Evolutionary conservation across 2,329 filamentous ascomycete genomes (phyloP), one percentile per base, ranked within the genome.

Genomic region (Metarhizium sp.): DNA sequence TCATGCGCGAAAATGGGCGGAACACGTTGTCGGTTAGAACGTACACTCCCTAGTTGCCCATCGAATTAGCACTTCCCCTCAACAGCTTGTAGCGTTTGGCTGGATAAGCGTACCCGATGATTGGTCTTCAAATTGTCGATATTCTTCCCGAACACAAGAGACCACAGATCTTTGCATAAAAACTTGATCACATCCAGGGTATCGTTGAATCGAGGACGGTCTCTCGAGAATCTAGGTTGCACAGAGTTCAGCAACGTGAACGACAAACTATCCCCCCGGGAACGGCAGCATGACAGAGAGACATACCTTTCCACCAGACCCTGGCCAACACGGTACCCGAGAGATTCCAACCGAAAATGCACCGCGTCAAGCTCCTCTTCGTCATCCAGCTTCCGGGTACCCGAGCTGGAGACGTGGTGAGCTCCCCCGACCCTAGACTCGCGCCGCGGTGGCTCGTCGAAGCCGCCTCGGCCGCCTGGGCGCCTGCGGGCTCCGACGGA

Each of bases 41-140:
- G 71, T 96, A 99, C 62, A 97, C 91, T 52, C 94, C 94, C 85
- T 90, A 57, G 18, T 52, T 51, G 20, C 20, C 51, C 32, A 51
- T 59, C 32, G 34, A 59, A 60, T 47, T 46, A 47, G 32, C 11
- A n/a, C 47, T 48, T 30, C 7, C 11, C 14, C 25, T 11, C 20
- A 6, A 45, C 45, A 30, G 30, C 13, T 29, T 30, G 6, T 30
- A 29, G 11, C 14, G 18, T 14, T 25, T 25, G 25, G 25, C 25
- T 14, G 34, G 36, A 25, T 47, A 16, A 29, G 63, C 78, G 18
- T 75, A 90, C 87, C 64, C 94, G 79, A 69, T 99, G 94, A 68
- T 99, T 99, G 8, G 94, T 99, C 74, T 99, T 99, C 50, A 99
- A 79, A 69, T 99, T 99, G 72, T 99, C 94, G 66, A 99, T 90